Evolutionary conservation across 495 filamentous ascomycete genomes (phyloP), one percentile per base, ranked within the genome.

Genomic region (Annulohypoxylon moriforme): DNA sequence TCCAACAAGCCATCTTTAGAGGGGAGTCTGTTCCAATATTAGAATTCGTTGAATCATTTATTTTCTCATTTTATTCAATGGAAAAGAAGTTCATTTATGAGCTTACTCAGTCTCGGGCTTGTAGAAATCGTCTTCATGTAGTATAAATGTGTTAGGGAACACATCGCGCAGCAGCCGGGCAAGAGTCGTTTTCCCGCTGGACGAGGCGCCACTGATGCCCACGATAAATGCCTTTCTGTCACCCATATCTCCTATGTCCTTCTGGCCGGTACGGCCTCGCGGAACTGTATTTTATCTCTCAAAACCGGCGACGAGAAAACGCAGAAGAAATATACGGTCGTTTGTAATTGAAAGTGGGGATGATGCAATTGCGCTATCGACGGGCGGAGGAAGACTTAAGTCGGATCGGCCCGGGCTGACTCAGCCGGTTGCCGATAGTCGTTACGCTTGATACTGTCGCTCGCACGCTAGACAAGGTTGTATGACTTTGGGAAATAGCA

Each of bases 111-210:
- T 77, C 75, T 98, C 94, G 1, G 92, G 76, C 38, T 86, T 87
- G 78, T 94, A 98, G 77, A 97, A 98, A 78, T 98, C 95, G 81
- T 98, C 95, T 77, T 96, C 88, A 77, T 97, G 94, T 42, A 98
- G 84, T 68, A 97, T 91, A 71, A 93, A 94, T 2, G 89, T 88
- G 56, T 83, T 79, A 8, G 88, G 86, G 68, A 96, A 93, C 65
- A 94, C 87, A 50, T 87, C 85, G 57, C 90, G 89, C 8, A 97
- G 83, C 9, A 94, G 85, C 3, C 93, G 85, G 42, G 92, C 88
- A 13, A 94, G 83, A 47, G 92, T 94, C 13, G 92, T 94, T 81
- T 95, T 95, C 31, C 93, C 93, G 75, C 88, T 90, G 16, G 87
- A 92, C 16, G 92, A 94, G 58, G 88, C 89, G 36, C 93, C 93